Evolutionary conservation across 2,329 filamentous ascomycete genomes (phyloP).

Genomic region (Lachnum nothofagi): DNA sequence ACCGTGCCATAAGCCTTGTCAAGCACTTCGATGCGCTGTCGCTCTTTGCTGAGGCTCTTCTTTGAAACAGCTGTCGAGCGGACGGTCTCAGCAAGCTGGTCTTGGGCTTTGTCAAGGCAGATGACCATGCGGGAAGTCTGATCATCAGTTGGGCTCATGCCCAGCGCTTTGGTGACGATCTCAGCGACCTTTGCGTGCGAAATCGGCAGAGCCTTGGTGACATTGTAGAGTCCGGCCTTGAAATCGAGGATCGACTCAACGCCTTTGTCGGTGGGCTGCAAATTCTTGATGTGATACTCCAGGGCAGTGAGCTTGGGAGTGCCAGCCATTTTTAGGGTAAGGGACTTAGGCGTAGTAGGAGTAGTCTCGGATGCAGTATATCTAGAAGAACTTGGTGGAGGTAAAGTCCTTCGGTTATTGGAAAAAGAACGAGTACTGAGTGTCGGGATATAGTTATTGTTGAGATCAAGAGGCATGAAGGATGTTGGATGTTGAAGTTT

Average conservation of each 20-base stretch:
- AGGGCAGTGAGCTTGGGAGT: neutral
- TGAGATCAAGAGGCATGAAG: too few species aligned
- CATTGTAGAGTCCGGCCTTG: neutral
- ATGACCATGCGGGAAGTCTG: slow-evolving; percentile 62
- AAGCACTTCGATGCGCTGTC: neutral
- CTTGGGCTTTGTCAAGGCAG: slow-evolving; percentile 73
- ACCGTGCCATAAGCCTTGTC: slow-evolving; percentile 63
- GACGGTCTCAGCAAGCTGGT: slow-evolving; percentile 69
- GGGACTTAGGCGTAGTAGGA: neutral
- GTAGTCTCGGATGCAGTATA: neutral
- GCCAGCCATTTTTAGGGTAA: neutral
- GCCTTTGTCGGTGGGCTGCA: neutral
- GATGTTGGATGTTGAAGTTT: too few species aligned
- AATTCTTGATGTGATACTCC: neutral
- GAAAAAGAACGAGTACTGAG: too few species aligned
- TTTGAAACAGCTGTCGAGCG: slow-evolving; percentile 38
- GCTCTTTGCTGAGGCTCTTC: neutral
- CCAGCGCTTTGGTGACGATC: slow-evolving; percentile 57
- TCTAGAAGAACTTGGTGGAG: too few species aligned
- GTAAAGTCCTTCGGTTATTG: too few species aligned
- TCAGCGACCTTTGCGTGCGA: slow-evolving; percentile 54
- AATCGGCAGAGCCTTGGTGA: slow-evolving; percentile 39
- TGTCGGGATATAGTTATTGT: too few species aligned
- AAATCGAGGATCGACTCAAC: neutral
- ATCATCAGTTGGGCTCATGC: slow-evolving; percentile 17